These are phyloP conservation scores for Salvia hispanica DNA, from an alignment of 257 asterid genomes.

Conservation along the genomic window DNA sequence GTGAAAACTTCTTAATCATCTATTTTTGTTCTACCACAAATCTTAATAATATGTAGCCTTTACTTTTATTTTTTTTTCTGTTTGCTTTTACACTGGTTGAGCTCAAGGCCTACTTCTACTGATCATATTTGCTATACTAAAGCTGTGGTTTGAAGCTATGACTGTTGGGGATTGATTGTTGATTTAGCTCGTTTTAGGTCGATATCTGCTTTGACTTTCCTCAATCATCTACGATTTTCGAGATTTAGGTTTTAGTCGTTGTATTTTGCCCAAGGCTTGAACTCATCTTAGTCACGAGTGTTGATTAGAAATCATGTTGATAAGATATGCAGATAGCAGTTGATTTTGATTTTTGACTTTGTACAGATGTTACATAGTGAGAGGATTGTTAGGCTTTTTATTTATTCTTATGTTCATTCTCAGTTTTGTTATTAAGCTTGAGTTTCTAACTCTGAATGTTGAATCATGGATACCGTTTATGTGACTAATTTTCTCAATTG, in stretches of 20 bases:
- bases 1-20: constrained; percentile 7
- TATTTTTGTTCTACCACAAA: background rate
- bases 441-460: background rate
- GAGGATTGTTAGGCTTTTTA: background rate
- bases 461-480: background rate
- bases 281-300: background rate
- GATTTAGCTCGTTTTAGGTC: background rate
- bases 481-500: background rate
- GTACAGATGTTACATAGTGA: background rate
- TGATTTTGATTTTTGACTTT: background rate
- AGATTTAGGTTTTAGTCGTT: background rate
- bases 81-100: background rate
- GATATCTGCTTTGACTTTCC: background rate
- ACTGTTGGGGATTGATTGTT: constrained; percentile 16
- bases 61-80: constrained; percentile 2
- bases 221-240: background rate
- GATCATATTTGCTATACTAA: background rate
- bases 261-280: constrained; percentile 8
- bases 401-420: background rate
- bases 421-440: background rate
- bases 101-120: background rate
- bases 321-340: background rate
- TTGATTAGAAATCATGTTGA: background rate
- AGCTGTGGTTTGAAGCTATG: constrained; percentile 14
- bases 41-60: too few species aligned